Conservation (phyloP, 2,329 filamentous ascomycete genomes). For the Periconia macrospinosa region DNA sequence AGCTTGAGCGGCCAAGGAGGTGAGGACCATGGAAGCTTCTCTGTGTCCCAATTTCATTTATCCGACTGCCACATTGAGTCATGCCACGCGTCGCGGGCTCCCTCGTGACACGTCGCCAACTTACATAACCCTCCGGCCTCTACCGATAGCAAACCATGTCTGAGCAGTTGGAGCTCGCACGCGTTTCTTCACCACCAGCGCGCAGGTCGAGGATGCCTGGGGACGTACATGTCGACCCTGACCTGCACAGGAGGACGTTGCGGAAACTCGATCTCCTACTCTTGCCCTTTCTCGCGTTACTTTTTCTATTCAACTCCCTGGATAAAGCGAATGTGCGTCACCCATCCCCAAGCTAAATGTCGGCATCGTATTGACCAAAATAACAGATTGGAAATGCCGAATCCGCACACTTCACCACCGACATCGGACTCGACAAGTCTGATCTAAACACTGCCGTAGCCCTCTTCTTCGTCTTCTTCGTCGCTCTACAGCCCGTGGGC, state of each 20-base stretch:
- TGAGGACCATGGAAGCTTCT: neutral
- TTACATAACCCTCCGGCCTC: neutral
- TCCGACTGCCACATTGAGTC: neutral
- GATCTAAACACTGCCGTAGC: slow-evolving; percentile 61
- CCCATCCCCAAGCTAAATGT: neutral
- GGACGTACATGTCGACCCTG: slow-evolving; percentile 7
- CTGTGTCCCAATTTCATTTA: neutral
- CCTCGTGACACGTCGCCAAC: neutral
- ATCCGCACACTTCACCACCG: slow-evolving; percentile 61
- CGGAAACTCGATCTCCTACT: slow-evolving; percentile 55
- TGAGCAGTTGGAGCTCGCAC: slow-evolving; percentile 14
- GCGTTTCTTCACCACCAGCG: neutral
- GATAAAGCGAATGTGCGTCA: slow-evolving; percentile 52
- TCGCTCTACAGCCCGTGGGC: slow-evolving; percentile 59
- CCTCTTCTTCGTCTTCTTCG: slow-evolving; percentile 62
- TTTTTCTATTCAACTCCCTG: slow-evolving; percentile 57
- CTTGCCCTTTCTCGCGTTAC: slow-evolving; percentile 54
- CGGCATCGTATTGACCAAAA: neutral
- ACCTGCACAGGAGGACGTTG: slow-evolving; percentile 43
- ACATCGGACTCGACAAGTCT: slow-evolving; percentile 54
- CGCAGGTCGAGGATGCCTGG: slow-evolving; percentile 1
- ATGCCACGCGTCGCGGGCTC: neutral
- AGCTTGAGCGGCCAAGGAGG: neutral
- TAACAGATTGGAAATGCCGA: slow-evolving; percentile 57
- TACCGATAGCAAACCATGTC: neutral